Percentiles rank a stretch among this genome's conserved stretches.
Evolutionary conservation across 352 stramenopile genomes (phyloP).

Genomic region (Pythium biforme): DNA sequence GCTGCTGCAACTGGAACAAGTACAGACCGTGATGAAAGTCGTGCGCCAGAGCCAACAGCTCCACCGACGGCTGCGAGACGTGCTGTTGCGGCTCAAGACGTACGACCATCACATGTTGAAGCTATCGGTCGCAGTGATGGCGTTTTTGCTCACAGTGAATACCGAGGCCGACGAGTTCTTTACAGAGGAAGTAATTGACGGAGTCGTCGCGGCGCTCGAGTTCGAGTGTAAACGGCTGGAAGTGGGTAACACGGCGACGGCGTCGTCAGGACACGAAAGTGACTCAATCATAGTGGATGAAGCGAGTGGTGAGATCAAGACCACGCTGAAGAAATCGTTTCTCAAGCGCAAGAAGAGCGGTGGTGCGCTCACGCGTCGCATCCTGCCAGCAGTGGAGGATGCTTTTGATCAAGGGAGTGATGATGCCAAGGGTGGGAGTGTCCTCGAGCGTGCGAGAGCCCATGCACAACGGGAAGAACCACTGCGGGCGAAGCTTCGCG

Average conservation of each 20-base stretch:
- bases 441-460: not conserved
- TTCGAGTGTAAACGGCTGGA: constrained; percentile 4
- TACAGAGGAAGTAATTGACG: constrained; percentile 34
- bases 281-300: no score
- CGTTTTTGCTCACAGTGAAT: constrained; percentile 38
- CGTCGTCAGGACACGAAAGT: no score
- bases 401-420: not conserved
- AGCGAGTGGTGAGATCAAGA: constrained; percentile 3
- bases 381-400: not conserved
- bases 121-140: constrained; percentile 37
- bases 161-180: constrained; percentile 38
- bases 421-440: not conserved
- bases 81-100: constrained; percentile 29
- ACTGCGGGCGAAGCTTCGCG: constrained; percentile 19
- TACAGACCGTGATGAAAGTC: constrained; percentile 41
- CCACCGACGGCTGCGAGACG: constrained; percentile 28
- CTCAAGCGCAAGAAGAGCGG: constrained; percentile 50
- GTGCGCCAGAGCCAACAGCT: constrained; percentile 25
- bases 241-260: not conserved
- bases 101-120: constrained; percentile 14
- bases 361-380: not conserved
- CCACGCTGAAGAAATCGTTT: constrained; percentile 37
- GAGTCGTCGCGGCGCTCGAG: constrained; percentile 23
- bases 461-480: constrained; percentile 19
- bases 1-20: constrained; percentile 33